phyloP scores from a whole-genome alignment of 192 early-diverging fungal genomes.

The Coemansia sp. region DNA sequence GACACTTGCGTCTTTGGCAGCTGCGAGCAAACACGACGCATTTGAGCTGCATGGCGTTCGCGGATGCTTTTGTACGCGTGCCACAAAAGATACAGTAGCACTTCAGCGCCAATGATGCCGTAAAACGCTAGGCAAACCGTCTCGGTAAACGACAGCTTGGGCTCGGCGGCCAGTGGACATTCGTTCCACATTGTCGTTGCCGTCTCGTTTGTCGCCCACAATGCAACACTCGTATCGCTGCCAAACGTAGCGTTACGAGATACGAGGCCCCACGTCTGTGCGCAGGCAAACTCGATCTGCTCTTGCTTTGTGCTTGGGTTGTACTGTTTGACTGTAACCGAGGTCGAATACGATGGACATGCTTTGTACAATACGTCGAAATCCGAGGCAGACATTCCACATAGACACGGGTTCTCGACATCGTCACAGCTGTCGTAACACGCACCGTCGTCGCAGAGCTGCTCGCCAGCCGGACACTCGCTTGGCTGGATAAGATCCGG shows the following conservation, averaged over 20 bases:
- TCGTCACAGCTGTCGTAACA: conserved; percentile 24
- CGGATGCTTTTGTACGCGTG: not conserved
- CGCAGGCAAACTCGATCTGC: conserved; percentile 39
- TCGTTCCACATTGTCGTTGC: not conserved
- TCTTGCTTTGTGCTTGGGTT: conserved; percentile 54
- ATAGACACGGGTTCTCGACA: not conserved
- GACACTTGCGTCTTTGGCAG: conserved; percentile 1
- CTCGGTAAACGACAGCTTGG: not conserved
- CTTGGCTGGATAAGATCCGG: conserved; percentile 19
- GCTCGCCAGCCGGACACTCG: conserved; percentile 33
- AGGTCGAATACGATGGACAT: conserved; percentile 3
- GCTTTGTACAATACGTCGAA: not conserved
- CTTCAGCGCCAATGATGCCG: not conserved
- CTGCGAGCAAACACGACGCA: conserved; percentile 27
- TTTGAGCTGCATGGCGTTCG: not conserved
- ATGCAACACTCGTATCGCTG: conserved; percentile 1
- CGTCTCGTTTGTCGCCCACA: conserved; percentile 19
- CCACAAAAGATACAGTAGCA: not conserved
- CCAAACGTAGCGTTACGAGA: conserved; percentile 18
- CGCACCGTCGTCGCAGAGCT: conserved; percentile 55
- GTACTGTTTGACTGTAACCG: conserved; percentile 47
- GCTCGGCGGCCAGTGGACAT: not conserved
- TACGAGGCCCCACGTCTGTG: conserved; percentile 23
- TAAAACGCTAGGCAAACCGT: not conserved
- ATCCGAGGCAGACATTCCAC: not conserved